These are phyloP conservation scores for Aristolochia californica DNA, from an alignment of 164 flowering plant genomes.

Conservation along the genomic window DNA sequence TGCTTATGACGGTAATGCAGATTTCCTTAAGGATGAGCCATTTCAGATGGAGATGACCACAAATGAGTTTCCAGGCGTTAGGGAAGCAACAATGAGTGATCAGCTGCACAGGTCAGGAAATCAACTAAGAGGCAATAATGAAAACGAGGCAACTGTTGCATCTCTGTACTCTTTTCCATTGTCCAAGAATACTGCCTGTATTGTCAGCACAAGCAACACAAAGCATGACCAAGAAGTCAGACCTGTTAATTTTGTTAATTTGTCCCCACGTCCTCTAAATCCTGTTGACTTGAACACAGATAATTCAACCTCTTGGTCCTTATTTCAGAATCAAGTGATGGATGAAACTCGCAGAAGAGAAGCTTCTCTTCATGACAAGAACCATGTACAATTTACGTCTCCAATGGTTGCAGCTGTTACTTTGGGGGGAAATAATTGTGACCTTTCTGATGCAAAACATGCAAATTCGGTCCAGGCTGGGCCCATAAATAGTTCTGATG, in stretches of 20 bases:
- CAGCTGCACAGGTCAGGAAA: too few relatives aligned
- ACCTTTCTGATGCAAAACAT: slow-evolving; percentile 11
- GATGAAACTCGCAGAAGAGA: slow-evolving; percentile 15
- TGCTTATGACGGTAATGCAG: not conserved
- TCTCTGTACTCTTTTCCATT: too few relatives aligned
- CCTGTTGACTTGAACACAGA: too few relatives aligned
- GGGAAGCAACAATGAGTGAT: too few relatives aligned
- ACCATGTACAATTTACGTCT: slow-evolving; percentile 7
- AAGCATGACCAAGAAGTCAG: slow-evolving; percentile 9
- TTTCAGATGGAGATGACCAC: not conserved
- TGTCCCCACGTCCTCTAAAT: slow-evolving; percentile 2
- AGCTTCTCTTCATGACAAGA: slow-evolving; percentile 21
- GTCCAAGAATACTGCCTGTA: slow-evolving; percentile 1
- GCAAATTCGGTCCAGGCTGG: slow-evolving; percentile 10
- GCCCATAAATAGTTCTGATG: slow-evolving; percentile 12
- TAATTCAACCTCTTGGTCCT: not conserved
- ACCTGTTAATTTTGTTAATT: slow-evolving; percentile 13
- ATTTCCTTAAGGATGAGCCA: not conserved
- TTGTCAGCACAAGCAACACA: slow-evolving; percentile 7
- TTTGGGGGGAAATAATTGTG: slow-evolving; percentile 4
- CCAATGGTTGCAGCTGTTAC: slow-evolving; percentile 5
- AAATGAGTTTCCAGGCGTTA: not conserved
- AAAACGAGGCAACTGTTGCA: too few relatives aligned
- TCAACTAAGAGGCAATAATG: too few relatives aligned
- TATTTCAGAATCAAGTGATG: slow-evolving; percentile 16